phyloP scores from a whole-genome alignment of 495 filamentous ascomycete genomes.

The Viridothelium virens region DNA sequence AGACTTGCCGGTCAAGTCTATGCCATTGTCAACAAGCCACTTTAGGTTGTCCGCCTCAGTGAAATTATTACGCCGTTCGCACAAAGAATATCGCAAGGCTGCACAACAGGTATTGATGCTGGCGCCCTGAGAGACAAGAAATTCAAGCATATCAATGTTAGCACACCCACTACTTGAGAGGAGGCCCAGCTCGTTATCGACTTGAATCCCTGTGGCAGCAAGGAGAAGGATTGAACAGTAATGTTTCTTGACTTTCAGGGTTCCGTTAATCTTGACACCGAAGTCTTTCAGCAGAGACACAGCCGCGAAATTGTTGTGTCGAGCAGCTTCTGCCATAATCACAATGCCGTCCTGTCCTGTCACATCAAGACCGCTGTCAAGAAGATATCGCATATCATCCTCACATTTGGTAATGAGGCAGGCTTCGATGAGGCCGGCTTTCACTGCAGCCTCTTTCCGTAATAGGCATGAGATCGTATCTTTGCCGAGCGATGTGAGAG shows the following conservation, averaged over 20 bases:
- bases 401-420: neutral
- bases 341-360: neutral
- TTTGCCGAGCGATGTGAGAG: neutral
- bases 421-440: conserved; percentile 1
- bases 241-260: neutral
- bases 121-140: neutral
- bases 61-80: neutral
- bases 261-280: neutral
- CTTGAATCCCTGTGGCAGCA: neutral
- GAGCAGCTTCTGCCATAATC: neutral
- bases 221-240: neutral
- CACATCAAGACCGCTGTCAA: neutral
- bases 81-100: neutral
- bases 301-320: neutral
- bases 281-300: neutral
- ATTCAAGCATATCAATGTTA: neutral
- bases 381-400: neutral
- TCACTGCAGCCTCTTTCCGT: neutral
- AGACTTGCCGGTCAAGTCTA: neutral
- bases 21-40: neutral
- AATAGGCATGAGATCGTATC: neutral
- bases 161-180: neutral
- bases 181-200: neutral
- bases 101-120: neutral
- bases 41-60: neutral